Percentiles rank a stretch among this genome's conserved stretches.
phyloP scores from a whole-genome alignment of 2,329 filamentous ascomycete species.

The Pseudogymnoascus sp. region DNA sequence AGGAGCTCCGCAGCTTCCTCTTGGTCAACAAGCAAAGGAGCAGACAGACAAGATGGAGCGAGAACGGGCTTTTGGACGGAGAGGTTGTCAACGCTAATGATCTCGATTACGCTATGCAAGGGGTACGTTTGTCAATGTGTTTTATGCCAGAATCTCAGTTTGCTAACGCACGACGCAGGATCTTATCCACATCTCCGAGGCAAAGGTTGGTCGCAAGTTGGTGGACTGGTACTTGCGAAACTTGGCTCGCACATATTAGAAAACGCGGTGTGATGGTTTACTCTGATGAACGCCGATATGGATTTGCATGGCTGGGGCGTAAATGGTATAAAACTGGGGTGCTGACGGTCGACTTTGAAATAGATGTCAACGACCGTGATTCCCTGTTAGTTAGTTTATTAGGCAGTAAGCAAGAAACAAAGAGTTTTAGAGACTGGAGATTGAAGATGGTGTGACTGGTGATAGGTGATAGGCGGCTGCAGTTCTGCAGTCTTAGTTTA shows the following conservation, averaged over 20 bases:
- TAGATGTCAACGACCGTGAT: constrained; percentile 6
- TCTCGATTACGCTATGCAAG: constrained; percentile 93
- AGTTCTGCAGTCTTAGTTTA: not conserved
- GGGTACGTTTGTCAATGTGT: constrained; percentile 51
- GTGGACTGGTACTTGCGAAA: constrained; percentile 99
- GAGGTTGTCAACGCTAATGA: constrained; percentile 91
- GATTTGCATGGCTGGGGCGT: constrained; percentile 10
- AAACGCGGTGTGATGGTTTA: constrained; percentile 4
- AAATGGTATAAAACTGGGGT: constrained; percentile 9
- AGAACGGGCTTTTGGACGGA: constrained; percentile 82
- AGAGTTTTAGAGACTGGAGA: not conserved
- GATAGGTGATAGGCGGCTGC: not conserved
- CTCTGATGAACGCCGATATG: constrained; percentile 6
- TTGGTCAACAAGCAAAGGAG: constrained; percentile 98
- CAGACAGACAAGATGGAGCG: constrained; percentile 89
- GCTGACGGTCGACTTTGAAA: constrained; percentile 9
- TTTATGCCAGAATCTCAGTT: not conserved
- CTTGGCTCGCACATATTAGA: constrained; percentile 84
- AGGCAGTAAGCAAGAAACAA: constrained; percentile 9
- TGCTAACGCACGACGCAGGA: constrained; percentile 48
- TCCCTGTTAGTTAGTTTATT: constrained; percentile 9
- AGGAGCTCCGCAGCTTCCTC: constrained; percentile 88
- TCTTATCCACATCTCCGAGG: constrained; percentile 96
- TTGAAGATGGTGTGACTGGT: not conserved
- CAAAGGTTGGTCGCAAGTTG: constrained; percentile 92